Conservation (phyloP, 495 filamentous ascomycete species). For the Pseudoneurospora amorphoporcata region DNA sequence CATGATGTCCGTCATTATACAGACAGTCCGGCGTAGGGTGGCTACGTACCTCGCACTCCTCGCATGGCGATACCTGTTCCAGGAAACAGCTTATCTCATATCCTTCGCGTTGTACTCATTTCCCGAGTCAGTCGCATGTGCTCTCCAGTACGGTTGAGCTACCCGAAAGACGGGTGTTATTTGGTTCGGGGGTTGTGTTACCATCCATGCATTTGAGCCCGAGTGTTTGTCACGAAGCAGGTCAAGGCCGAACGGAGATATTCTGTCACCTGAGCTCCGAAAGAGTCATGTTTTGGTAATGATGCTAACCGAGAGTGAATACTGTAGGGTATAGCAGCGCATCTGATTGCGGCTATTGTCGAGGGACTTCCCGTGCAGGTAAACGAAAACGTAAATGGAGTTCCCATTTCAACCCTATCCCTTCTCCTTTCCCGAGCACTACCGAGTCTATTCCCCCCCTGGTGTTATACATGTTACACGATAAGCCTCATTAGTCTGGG, state of each 20-base stretch:
- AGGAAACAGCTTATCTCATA: not conserved
- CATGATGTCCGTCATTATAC: not conserved
- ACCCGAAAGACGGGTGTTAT: not conserved
- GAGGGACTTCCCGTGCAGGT: conserved; percentile 30
- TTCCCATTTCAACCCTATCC: not conserved
- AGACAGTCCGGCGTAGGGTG: not conserved
- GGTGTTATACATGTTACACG: not conserved
- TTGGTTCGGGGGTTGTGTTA: not conserved
- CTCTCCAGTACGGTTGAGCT: not conserved
- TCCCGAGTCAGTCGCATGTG: not conserved
- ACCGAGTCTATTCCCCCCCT: not conserved
- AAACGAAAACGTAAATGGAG: conserved; percentile 29
- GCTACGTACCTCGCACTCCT: not conserved
- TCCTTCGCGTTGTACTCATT: not conserved
- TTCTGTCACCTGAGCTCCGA: not conserved
- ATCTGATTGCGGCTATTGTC: conserved; percentile 44
- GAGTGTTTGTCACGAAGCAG: not conserved
- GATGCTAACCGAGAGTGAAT: not conserved
- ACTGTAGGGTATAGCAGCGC: conserved; percentile 35
- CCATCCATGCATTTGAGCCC: not conserved
- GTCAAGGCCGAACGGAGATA: not conserved
- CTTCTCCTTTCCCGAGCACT: not conserved
- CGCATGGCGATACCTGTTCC: not conserved
- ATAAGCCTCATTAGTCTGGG: not conserved
- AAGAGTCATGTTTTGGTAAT: not conserved